phyloP scores from a whole-genome alignment of 192 early-diverging fungal genomes.

The Coemansia sp. region DNA sequence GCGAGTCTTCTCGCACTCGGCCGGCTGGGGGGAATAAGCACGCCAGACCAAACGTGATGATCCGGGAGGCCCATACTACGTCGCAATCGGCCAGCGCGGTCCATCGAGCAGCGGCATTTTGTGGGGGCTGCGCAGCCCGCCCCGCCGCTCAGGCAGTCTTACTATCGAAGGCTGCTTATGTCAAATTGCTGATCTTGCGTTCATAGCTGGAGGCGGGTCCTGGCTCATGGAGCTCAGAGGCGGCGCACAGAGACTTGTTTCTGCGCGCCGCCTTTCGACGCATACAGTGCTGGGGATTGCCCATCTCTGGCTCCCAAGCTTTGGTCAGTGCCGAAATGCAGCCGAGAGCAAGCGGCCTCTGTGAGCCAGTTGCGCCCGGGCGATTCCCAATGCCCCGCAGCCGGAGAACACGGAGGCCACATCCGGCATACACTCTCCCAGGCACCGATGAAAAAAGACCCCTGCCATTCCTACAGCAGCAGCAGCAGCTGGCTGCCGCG shows the following conservation, averaged over 20 bases:
- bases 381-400: constrained; percentile 5
- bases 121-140: no score
- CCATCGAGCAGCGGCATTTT: no score
- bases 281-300: constrained; percentile 19
- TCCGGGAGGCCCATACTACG: no score
- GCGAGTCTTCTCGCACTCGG: no score
- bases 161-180: constrained; percentile 23
- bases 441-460: no score
- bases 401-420: constrained; percentile 21
- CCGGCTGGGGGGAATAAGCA: no score
- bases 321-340: constrained; percentile 39
- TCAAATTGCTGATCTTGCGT: constrained; percentile 42
- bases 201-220: not conserved
- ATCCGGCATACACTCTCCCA: constrained; percentile 3
- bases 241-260: not conserved
- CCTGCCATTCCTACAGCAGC: no score
- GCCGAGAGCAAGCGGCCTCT: constrained; percentile 23
- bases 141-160: not conserved
- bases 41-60: no score
- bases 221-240: constrained; percentile 23
- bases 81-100: no score
- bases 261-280: constrained; percentile 8
- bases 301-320: constrained; percentile 11
- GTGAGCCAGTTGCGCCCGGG: constrained; percentile 14
- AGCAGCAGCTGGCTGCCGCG: no score